These are phyloP conservation scores for Amauroascus verrucosus DNA, from an alignment of 2,329 filamentous ascomycete genomes.

Conservation along the genomic window DNA sequence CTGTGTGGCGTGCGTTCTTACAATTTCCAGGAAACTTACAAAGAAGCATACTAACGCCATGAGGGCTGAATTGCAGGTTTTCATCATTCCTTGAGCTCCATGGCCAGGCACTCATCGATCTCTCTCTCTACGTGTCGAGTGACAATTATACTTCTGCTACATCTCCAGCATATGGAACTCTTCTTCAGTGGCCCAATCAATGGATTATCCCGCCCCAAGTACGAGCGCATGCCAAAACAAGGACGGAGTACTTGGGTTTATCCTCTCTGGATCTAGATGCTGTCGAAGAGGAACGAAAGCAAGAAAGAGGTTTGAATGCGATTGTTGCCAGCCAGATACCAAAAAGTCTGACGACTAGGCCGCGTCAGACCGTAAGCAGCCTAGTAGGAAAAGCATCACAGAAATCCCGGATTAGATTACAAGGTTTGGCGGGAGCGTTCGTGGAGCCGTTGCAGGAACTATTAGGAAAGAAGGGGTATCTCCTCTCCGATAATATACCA, in stretches of 20 bases:
- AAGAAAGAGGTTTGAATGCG: conserved; percentile 28
- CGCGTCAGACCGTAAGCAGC: conserved; percentile 50
- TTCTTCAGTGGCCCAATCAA: conserved; percentile 77
- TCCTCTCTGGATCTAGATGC: conserved; percentile 55
- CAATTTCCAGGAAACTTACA: background rate
- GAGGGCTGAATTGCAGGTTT: conserved; percentile 24
- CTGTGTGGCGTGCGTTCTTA: conserved; percentile 38
- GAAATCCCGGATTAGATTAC: conserved; percentile 63
- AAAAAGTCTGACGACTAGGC: conserved; percentile 44
- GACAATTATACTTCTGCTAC: conserved; percentile 74
- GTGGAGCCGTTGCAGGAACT: conserved; percentile 60
- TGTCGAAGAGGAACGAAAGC: conserved; percentile 28
- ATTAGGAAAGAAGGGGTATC: conserved; percentile 45
- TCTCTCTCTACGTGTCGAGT: conserved; percentile 81
- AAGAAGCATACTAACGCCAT: background rate
- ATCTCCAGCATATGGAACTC: conserved; percentile 65
- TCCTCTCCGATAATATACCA: conserved; percentile 43
- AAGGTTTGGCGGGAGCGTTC: conserved; percentile 59
- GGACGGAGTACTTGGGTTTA: conserved; percentile 61
- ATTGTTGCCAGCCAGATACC: conserved; percentile 32
- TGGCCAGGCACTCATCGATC: conserved; percentile 68
- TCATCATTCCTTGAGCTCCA: conserved; percentile 62
- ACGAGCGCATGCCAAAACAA: conserved; percentile 57
- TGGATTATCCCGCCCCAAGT: conserved; percentile 72
- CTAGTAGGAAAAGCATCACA: conserved; percentile 59